Base-by-base conservation (phyloP, 2,329 filamentous ascomycete species). In the Colletotrichum spinosum region DNA sequence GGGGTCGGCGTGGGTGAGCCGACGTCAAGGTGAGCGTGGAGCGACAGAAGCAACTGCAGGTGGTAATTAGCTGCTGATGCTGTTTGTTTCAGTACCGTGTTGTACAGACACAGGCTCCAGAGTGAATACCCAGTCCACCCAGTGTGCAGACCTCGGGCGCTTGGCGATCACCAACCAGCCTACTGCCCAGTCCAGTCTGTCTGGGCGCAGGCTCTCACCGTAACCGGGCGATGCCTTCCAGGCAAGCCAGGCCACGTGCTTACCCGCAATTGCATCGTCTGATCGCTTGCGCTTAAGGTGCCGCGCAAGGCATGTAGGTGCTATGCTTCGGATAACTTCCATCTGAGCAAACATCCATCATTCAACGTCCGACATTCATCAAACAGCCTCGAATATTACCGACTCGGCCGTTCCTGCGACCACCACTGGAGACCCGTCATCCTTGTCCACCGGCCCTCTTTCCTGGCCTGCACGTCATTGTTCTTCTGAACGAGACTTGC, bases 401-500 rank as follows among this genome's bases (percentile, higher is more conserved):
- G 44, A 10, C 15, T 15, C 5, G n/a, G 44, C 44, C 44, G 10
- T 33, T 8, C 15, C 51, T 53, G 39, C 37, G 6, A 55, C 17
- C 39, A 11, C 48, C 48, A 38, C 46, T 49, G 46, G 25, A 9
- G 9, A 35, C 2, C 17, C 49, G 35, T 51, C 49, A 51, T 51
- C 49, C 33, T 17, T 15, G 35, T n/a, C 4, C 34, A 17, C 8
- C 46, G 25, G 11, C 25, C 13, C 17, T 49, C 25, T 48, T 37
- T 15, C 9, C 42, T 17, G 35, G 10, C 8, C 34, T 5, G 49
- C 49, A 42, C 37, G 33, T 9, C 34, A 42, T 60, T 39, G 49
- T 55, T 35, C 13, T 25, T 45, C 51, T 56, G 61, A 50, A 60
- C 45, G 57, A 48, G n/a, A 49, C 50, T 46, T 41, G 50, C 56